Percentiles rank a stretch among this genome's conserved stretches.
Evolutionary conservation across 495 filamentous ascomycete species (phyloP).

Genomic region (Hypoxylon crocopeplum): DNA sequence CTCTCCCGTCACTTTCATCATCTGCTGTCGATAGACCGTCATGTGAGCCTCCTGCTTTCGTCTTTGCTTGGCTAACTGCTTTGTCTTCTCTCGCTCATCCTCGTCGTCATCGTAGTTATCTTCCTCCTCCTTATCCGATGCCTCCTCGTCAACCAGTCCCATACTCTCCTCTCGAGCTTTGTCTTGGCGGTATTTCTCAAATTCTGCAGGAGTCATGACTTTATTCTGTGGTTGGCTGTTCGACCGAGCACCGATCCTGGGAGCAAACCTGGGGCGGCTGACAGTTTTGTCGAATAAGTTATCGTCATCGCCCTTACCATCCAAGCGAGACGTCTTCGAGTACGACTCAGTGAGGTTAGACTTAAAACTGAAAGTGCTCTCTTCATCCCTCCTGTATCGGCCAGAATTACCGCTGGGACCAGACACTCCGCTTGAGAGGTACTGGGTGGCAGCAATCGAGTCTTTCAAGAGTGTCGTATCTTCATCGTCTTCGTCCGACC

Average conservation of each 20-base stretch:
- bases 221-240: conserved; percentile 63
- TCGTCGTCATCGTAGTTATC: conserved; percentile 80
- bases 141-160: conserved; percentile 41
- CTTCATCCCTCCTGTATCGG: conserved; percentile 47
- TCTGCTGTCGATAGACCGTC: conserved; percentile 89
- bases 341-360: conserved; percentile 39
- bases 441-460: conserved; percentile 61
- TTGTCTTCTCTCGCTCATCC: conserved; percentile 79
- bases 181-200: conserved; percentile 81
- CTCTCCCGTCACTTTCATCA: conserved; percentile 96
- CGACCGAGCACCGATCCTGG: conserved; percentile 45
- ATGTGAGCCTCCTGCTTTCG: conserved; percentile 91
- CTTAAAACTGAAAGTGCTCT: conserved; percentile 26
- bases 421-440: conserved; percentile 40
- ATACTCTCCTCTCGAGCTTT: conserved; percentile 65
- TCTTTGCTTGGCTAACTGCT: conserved; percentile 74
- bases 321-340: conserved; percentile 42
- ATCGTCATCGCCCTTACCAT: conserved; percentile 50
- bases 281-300: conserved; percentile 60
- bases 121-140: conserved; percentile 62
- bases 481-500: conserved; percentile 67
- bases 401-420: conserved; percentile 8
- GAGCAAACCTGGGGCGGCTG: conserved; percentile 62
- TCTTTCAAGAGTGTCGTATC: conserved; percentile 71
- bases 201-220: conserved; percentile 89